Conservation (phyloP, 2,329 filamentous ascomycete species). For the Raffaelea albimanens region DNA sequence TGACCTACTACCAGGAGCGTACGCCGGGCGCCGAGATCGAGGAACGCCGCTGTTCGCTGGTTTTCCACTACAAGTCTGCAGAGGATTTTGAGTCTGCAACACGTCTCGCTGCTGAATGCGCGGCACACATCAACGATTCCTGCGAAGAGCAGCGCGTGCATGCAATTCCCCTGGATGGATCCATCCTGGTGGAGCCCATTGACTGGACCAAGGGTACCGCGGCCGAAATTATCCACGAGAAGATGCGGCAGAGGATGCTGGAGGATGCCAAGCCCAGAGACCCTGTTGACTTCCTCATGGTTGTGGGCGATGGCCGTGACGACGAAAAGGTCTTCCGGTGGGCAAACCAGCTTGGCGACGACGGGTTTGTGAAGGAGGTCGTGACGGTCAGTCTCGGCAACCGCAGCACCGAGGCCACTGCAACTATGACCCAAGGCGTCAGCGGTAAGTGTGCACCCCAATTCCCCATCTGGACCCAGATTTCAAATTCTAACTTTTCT, state of each 20-base stretch:
- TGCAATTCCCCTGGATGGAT: constrained; percentile 70
- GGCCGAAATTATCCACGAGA: constrained; percentile 61
- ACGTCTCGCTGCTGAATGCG: constrained; percentile 79
- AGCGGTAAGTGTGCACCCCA: constrained; percentile 52
- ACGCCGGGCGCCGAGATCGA: constrained; percentile 83
- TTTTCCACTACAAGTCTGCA: constrained; percentile 82
- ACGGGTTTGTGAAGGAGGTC: constrained; percentile 55
- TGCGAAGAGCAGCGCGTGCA: constrained; percentile 77
- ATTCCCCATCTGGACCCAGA: background rate
- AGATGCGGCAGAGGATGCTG: constrained; percentile 33
- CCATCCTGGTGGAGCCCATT: constrained; percentile 73
- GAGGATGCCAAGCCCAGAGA: constrained; percentile 22
- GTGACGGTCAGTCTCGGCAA: constrained; percentile 80
- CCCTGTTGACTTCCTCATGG: constrained; percentile 76
- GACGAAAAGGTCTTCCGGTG: constrained; percentile 92
- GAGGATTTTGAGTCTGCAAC: constrained; percentile 67
- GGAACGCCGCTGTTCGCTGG: constrained; percentile 80
- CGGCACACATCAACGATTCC: constrained; percentile 90
- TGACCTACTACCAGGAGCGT: constrained; percentile 83
- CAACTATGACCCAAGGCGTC: constrained; percentile 82
- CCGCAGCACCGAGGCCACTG: constrained; percentile 78
- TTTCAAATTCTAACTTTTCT: background rate
- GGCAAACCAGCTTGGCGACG: constrained; percentile 67
- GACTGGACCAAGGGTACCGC: constrained; percentile 86
- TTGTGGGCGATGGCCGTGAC: constrained; percentile 83